Evolutionary conservation across 2,329 filamentous ascomycete species (phyloP), one percentile per base, ranked within the genome.

Genomic region (Byssochlamys sp.): DNA sequence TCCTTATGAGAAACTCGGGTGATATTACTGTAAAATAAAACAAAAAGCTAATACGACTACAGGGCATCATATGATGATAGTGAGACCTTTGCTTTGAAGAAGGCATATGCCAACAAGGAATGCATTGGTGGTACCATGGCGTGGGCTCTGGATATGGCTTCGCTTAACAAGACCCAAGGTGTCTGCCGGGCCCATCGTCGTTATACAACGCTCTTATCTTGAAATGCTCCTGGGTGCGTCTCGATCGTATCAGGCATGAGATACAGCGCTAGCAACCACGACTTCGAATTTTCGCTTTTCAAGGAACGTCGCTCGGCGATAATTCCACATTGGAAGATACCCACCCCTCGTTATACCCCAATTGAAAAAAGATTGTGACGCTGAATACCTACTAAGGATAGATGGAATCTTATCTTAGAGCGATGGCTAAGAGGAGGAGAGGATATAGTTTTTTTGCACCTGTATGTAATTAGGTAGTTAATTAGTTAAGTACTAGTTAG

Each of bases 1-100:
- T 45, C 2, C 39, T 4, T 24, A 24, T 9, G 10, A 2, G 5
- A 24, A 27, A 51, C 27, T 26, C 27, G 49, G 3, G 48, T 19
- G 19, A 19, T 19, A 19, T 19, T 19, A 19, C 19, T 19, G 1
- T 19, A 19, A 19, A 27, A 19, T 19, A 19, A 19, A 27, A 51
- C 10, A 2, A 26, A 51, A 3, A 1, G 19, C 49, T 26, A 28
- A 51, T 51, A 9, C 4, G 24, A 6, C 4, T 12, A 12, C 27
- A 51, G 49, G 49, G 60, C 70, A 2, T 66, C 67, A 1, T 71
- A 66, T 31, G 70, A 72, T 48, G 74, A 79, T 54, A 56, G 57
- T 0, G 65, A 72, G 4, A 78, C 75, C 2, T 65, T 71, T 19
- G 60, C 66, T 29, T 57, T 66, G 19, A 77, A 77, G 56, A 63